Conservation (phyloP, 108 stramenopile genomes). For the Cyclostephanos tholiformis region DNA sequence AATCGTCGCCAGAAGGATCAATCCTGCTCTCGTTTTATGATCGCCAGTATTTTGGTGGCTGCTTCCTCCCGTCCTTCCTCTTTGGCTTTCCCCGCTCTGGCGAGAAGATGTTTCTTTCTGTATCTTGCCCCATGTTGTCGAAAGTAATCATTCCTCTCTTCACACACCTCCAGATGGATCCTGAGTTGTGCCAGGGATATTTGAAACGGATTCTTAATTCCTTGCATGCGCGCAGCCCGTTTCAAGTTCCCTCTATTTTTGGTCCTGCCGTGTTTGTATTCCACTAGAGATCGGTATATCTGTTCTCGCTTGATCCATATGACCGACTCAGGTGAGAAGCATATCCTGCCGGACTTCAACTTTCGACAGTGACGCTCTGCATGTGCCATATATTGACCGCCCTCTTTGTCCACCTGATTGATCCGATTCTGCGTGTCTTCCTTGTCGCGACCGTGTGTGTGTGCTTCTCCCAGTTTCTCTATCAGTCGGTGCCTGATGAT, state of each 20-base stretch:
- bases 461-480: not conserved
- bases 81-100: not conserved
- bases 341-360: constrained; percentile 22
- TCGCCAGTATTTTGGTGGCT: constrained; percentile 8
- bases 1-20: constrained; percentile 21
- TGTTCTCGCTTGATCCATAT: constrained; percentile 22
- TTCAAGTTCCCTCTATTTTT: constrained; percentile 24
- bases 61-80: constrained; percentile 7
- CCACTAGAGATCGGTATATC: constrained; percentile 12
- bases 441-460: not conserved
- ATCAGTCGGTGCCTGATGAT: not conserved
- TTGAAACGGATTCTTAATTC: constrained; percentile 7
- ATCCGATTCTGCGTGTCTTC: not conserved
- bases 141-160: constrained; percentile 20
- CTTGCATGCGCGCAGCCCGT: not conserved
- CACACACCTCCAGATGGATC: constrained; percentile 1
- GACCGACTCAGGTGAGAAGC: constrained; percentile 16
- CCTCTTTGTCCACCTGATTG: constrained; percentile 7
- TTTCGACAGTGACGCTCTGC: constrained; percentile 33
- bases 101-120: not conserved
- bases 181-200: not conserved
- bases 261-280: not conserved
- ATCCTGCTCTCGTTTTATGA: constrained; percentile 23
- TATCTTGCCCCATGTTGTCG: constrained; percentile 1
- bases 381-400: constrained; percentile 13